Evolutionary conservation across 2,329 filamentous ascomycete species (phyloP), one percentile per base, ranked within the genome.

Genomic region (Fusarium haematococcum): DNA sequence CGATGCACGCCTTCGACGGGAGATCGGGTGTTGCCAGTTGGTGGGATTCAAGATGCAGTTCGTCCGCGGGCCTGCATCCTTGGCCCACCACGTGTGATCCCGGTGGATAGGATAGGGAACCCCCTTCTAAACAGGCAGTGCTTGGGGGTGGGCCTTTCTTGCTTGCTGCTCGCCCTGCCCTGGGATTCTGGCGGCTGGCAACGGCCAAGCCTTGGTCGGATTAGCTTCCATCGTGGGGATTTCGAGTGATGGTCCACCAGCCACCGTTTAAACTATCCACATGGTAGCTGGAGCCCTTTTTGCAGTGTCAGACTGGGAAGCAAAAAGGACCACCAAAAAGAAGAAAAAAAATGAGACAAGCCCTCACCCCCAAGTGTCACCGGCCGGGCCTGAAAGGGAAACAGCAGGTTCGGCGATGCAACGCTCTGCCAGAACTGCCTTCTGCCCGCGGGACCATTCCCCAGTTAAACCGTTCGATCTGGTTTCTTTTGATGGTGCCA

Each of bases 21-120:
- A 64, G 61, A 73, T 69, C 43, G 60, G 35, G 60, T 59, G 63
- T 50, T 61, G 59, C 58, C 45, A 66, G 74, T 68, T 75, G 70
- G 66, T 74, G 68, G 76, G 64, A 77, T 76, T 74, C 57, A 45
- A 75, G 61, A 72, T 71, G 63, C 68, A 74, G 76, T 76, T 78
- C 75, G 71, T 75, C 75, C 71, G 73, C 61, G 61, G 69, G 67
- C 76, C 67, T 78, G 77, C 75, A 76, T 78, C 65, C 65, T 68
- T 65, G 67, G 68, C 60, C 69, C 73, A 78, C 77, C 74, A 78
- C 77, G 77, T 78, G 76, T 77, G 67, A 64, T 68, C 67, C 63
- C 59, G 50, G 70, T 68, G 64, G 66, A 65, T 64, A 64, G 65
- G 61, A 68, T 64, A 64, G 63, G 61, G 32, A 41, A n/a, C 45